Evolutionary conservation across 2,329 filamentous ascomycete genomes (phyloP).

Genomic region (Calonectria crousiana): DNA sequence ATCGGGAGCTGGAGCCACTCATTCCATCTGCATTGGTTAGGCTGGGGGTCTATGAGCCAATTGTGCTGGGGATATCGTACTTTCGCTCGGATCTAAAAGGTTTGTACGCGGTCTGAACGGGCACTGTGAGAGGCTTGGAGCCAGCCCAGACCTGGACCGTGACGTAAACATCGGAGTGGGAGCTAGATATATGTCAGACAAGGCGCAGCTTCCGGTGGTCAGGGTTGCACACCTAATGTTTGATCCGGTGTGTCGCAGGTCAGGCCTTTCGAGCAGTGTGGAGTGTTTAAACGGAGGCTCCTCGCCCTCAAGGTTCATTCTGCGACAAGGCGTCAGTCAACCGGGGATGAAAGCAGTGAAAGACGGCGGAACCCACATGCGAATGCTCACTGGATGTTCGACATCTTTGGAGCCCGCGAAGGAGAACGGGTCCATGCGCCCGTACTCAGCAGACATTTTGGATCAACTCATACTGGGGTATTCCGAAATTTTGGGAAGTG

Average conservation of each 20-base stretch:
- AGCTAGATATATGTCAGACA: slow-evolving; percentile 60
- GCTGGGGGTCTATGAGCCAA: neutral
- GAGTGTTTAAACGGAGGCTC: slow-evolving; percentile 65
- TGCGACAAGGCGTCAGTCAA: slow-evolving; percentile 43
- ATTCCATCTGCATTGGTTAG: slow-evolving; percentile 76
- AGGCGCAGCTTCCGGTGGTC: neutral
- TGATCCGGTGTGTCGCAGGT: slow-evolving; percentile 88
- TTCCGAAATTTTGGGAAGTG: neutral
- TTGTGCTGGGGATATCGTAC: slow-evolving; percentile 50
- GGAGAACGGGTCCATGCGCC: slow-evolving; percentile 91
- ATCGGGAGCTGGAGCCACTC: slow-evolving; percentile 95
- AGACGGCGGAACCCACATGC: slow-evolving; percentile 61
- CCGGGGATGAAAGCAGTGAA: neutral
- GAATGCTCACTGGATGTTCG: slow-evolving; percentile 76
- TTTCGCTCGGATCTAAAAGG: slow-evolving; percentile 82
- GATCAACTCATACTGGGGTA: slow-evolving; percentile 45
- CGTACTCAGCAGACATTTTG: slow-evolving; percentile 54
- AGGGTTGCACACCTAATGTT: slow-evolving; percentile 73
- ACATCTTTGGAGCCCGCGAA: slow-evolving; percentile 92
- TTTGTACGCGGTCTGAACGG: slow-evolving; percentile 93
- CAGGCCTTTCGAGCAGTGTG: slow-evolving; percentile 80
- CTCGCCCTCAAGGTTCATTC: slow-evolving; percentile 62
- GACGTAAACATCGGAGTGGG: slow-evolving; percentile 90
- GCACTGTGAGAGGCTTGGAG: slow-evolving; percentile 93
- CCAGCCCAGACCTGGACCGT: slow-evolving; percentile 96